A percentile compares a stretch with the other conserved stretches of the same genome.
phyloP scores from a whole-genome alignment of 306 rosid species.

The Vachellia collinsii region DNA sequence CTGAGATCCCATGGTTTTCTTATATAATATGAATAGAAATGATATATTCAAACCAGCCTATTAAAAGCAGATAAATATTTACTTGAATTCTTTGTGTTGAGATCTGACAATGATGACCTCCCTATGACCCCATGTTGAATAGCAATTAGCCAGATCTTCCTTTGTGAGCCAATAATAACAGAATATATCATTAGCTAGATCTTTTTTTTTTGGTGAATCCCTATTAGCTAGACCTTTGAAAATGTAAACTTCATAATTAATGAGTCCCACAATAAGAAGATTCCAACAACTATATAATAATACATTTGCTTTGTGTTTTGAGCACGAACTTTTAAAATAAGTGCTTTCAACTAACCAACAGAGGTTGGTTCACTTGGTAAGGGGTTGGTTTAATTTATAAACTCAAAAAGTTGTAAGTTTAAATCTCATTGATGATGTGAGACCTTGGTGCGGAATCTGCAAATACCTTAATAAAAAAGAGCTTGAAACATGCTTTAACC shows the following conservation, averaged over 20 bases:
- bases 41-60: background rate
- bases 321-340: background rate
- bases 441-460: no score
- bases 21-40: background rate
- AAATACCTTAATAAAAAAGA: no score
- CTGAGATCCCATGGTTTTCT: background rate
- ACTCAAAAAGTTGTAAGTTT: no score
- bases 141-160: no score
- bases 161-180: no score
- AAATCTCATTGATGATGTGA: no score
- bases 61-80: background rate
- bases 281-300: background rate
- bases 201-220: no score
- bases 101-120: background rate
- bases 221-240: background rate
- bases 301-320: background rate
- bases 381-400: no score
- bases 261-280: background rate
- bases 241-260: background rate
- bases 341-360: background rate
- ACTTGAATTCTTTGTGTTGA: background rate
- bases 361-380: no score
- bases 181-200: no score
- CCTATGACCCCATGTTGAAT: background rate
- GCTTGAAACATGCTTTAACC: no score